Percentiles rank a stretch among this genome's conserved stretches.
phyloP scores from a whole-genome alignment of 495 filamentous ascomycete genomes.

The Aspergillus baeticus region DNA sequence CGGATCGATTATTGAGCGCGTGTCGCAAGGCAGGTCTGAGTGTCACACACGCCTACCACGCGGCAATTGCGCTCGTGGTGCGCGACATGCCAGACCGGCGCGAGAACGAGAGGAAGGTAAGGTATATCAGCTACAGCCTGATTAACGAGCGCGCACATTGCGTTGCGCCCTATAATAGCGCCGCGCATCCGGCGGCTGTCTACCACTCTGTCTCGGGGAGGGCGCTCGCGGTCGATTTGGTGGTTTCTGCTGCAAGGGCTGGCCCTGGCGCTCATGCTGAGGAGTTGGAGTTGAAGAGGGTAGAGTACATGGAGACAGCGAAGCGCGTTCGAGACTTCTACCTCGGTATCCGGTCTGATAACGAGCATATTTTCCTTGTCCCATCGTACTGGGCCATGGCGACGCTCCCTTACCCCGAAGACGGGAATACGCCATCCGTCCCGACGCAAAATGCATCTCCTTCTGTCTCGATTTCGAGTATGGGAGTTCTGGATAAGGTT shows the following conservation, averaged over 20 bases:
- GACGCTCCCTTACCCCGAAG: conserved; percentile 20
- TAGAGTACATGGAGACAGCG: conserved; percentile 8
- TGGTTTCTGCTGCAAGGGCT: conserved; percentile 7
- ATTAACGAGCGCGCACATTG: conserved; percentile 27
- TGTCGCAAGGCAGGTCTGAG: conserved; percentile 13
- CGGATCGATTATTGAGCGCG: not conserved
- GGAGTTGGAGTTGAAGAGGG: not conserved
- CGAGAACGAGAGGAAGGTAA: conserved; percentile 11
- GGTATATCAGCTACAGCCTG: conserved; percentile 24
- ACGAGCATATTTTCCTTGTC: conserved; percentile 22
- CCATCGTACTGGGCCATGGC: conserved; percentile 25
- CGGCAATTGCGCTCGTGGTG: conserved; percentile 18
- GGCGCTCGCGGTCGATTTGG: conserved; percentile 19
- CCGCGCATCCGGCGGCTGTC: conserved; percentile 18
- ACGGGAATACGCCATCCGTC: conserved; percentile 18
- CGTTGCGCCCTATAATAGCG: conserved; percentile 16
- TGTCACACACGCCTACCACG: conserved; percentile 28
- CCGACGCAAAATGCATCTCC: conserved; percentile 29
- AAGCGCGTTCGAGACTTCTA: conserved; percentile 27
- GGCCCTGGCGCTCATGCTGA: too few relatives aligned
- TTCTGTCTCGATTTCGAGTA: conserved; percentile 39
- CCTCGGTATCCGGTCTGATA: conserved; percentile 20
- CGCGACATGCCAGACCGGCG: conserved; percentile 15
- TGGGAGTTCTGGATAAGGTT: conserved; percentile 35
- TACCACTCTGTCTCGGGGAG: conserved; percentile 29